Base-by-base conservation (phyloP, 176 grass and related monocot species). In the Zoysia pacifica region DNA sequence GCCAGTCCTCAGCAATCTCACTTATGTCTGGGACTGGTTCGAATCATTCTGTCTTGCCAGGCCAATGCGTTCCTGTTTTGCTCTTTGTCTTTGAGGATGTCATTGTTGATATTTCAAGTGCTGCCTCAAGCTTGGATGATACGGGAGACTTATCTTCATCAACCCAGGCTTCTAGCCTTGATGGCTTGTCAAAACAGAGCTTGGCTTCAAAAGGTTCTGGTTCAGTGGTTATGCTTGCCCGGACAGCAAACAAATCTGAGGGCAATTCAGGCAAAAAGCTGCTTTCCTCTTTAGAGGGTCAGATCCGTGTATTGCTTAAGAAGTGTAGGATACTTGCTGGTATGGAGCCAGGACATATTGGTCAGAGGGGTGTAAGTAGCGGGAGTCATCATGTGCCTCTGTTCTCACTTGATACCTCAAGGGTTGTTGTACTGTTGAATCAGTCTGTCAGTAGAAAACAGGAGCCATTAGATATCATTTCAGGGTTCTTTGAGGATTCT, bases 81-180 rank as follows among this genome's bases (percentile, higher is more conserved):
- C 92, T 98, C 79, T 98, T 98, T 87, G 92, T 94, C 38, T 93
- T 98, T 55, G 73, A 87, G 81, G 92, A 94, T 81, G 84, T 89
- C 67, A 5, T 73, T 6, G 38, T 78, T 69, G 90, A 98, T 85
- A 81, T 48, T 76, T 74, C 88, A 70, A 88, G 54, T 81, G 49
- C 62, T 73, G 48, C 56, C 16, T 0, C 76, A 63, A 98, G 45
- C 80, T 51, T 48, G 9, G 91, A 97, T 85, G 89, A 94, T 90
- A 69, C 39, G 48, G 43, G 9, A 54, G 91, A 94, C 62, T 12
- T 55, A 52, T 74, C 77, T 48, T 89, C 88, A 71, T 76, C 81
- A 67, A 82, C 73, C 54, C 88, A 84, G 83, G 20, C 69, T 48
- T 75, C 70, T 67, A 67, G 50, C 37, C 36, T 67, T 42, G 79